Percentiles rank a stretch among this genome's conserved stretches.
phyloP scores from a whole-genome alignment of 2,329 filamentous ascomycete species.

The Penicillium palitans region DNA sequence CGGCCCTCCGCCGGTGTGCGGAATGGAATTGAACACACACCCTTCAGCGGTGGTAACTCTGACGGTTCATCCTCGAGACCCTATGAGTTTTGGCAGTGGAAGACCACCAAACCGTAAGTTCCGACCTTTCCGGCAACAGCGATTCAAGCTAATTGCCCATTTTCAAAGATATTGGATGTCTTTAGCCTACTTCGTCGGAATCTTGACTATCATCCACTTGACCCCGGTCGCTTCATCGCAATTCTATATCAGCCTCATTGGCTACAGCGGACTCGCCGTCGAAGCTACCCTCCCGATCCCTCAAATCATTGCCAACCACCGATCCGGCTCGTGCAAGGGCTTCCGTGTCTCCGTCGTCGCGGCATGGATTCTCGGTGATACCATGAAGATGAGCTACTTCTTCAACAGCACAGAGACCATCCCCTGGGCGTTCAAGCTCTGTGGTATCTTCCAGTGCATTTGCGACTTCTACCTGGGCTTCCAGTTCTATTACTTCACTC shows the following conservation, averaged over 20 bases:
- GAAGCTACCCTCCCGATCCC: conserved; percentile 51
- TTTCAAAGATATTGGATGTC: conserved; percentile 58
- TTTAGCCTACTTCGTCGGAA: conserved; percentile 53
- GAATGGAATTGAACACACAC: conserved; percentile 43
- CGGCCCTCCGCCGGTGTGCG: conserved; percentile 47
- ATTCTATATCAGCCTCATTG: conserved; percentile 47
- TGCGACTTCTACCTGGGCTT: conserved; percentile 51
- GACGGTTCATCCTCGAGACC: conserved; percentile 48
- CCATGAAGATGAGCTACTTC: conserved; percentile 54
- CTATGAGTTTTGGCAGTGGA: conserved; percentile 66
- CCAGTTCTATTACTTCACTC: conserved; percentile 51
- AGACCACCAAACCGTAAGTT: conserved; percentile 52
- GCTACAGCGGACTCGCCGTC: conserved; percentile 48
- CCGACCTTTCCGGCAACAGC: conserved; percentile 5
- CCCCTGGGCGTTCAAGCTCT: conserved; percentile 51
- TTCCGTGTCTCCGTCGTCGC: conserved; percentile 51
- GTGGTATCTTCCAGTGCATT: conserved; percentile 51
- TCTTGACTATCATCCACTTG: conserved; percentile 55
- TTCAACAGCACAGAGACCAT: conserved; percentile 47
- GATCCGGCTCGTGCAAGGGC: conserved; percentile 50
- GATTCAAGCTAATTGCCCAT: neutral
- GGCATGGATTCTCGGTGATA: conserved; percentile 51
- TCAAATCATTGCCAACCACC: conserved; percentile 51
- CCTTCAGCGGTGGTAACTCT: conserved; percentile 37
- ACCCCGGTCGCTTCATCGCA: conserved; percentile 47